These are phyloP conservation scores for Arabidopsis thaliana DNA, from an alignment of 345 rosid genomes.

Conservation along the genomic window TAIR10.1 NC_003074.8:6575001-6575500, in stretches of 20 bases:
- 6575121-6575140: slow-evolving; percentile 78
- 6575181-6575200: slow-evolving; percentile 69
- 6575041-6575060: slow-evolving; percentile 54
- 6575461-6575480: slow-evolving; percentile 2
- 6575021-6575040: slow-evolving; percentile 30
- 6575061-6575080: slow-evolving; percentile 52
- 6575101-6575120: slow-evolving; percentile 88
- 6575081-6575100: slow-evolving; percentile 53
- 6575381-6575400: background rate
- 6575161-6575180: slow-evolving; percentile 60
- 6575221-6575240: slow-evolving; percentile 84
- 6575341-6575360: background rate
- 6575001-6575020: background rate
- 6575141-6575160: slow-evolving; percentile 48
- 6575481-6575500: background rate
- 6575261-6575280: slow-evolving; percentile 68
- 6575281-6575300: slow-evolving; percentile 31
- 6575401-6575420: background rate
- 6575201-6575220: slow-evolving; percentile 74
- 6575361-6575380: slow-evolving; percentile 17
- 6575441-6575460: background rate
- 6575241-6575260: slow-evolving; percentile 85
- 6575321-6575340: slow-evolving; percentile 2
- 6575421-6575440: background rate
- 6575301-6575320: slow-evolving; percentile 21